Evolutionary conservation across 805 yeast genomes (phyloP), one percentile per base, ranked within the genome.

Genomic region (Nakazawaea siamensis): DNA sequence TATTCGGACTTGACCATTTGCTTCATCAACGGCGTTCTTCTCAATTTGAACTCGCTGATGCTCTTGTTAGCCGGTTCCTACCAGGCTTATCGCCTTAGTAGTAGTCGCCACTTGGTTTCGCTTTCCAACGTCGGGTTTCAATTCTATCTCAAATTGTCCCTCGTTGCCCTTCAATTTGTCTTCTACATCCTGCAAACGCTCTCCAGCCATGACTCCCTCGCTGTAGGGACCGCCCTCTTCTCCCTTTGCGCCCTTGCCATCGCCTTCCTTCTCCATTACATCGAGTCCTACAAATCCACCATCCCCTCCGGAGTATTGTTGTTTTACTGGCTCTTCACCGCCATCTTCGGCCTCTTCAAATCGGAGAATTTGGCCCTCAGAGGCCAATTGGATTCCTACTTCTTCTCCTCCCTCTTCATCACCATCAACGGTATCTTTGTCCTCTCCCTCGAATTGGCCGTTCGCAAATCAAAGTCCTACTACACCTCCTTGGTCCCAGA

Each of bases 1-100:
- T 42, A 62, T 38, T 58, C 60, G 15, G 80, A 73, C 43, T 60
- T 69, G 29, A 59, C 79, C 1, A 72, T 76, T 0, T 73, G 80
- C 43, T 54, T 72, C 35, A 52, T 67, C 14, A 66, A 61, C 39
- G 79, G 76, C 10, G 42, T 64, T 2, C 43, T 68, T 7, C 55
- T 54, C 27, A 58, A 64, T 12, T 24, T 52, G 0, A 38, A 60
- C 1, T 61, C 72, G 1, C 16, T 55, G 12, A 45, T 60, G 15
- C 54, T 68, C 48, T 40, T 70, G 3, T n/a, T 58, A 2, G 47
- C 55, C 19, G 72, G 74, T 0, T 16, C 49, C 2, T 46, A 45
- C 34, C 67, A 64, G 36, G 50, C 69, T 3, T 25, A 31, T 8
- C 40, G 33, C 3, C 52, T 71, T 26, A 49, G 70, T 37, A 45